Evolutionary conservation across 1,139 yeast species (phyloP), one percentile per base, ranked within the genome.

Genomic region (Blastobotrys raffinosifermentans): DNA sequence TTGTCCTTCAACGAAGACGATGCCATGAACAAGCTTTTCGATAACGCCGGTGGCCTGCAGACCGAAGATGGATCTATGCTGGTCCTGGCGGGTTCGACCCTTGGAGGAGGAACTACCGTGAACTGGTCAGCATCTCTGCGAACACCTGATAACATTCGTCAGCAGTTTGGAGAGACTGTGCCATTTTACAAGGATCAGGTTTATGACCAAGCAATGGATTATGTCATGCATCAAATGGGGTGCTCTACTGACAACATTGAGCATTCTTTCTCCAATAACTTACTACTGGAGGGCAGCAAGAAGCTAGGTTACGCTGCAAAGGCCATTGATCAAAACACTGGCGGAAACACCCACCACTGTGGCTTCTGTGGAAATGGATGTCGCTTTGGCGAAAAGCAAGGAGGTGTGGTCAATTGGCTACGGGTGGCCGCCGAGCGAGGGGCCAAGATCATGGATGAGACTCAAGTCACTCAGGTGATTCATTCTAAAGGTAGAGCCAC

Each of bases 91-190:
- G 81, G 80, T 2, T 50, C 77, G 1, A 72, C 75, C 1, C 70
- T 75, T 45, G 81, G 81, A 6, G 81, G 81, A 8, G 81, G 80
- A 3, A 62, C 76, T 4, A 73, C 80, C 3, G 71, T 75, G 33
- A 75, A 75, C 54, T 75, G 81, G 81, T 69, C 75, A n/a, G 80
- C 80, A 8, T 65, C 73, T 46, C 53, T 75, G 41, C 67, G 62
- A 38, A 72, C 81, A 1, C 77, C 77, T 1, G 72, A 69, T 50
- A 66, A 64, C 41, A 75, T 75, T 4, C 67, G 81, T 38, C 62
- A 67, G 36, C 79, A 75, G 49, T 75, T 79, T 79, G 72, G 66
- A 32, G 32, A 38, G 21, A 27, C 17, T 9, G 59, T 70, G n/a
- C 72, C 72, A 13, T 73, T 73, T 67, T 76, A 64, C 22, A 73